Percentiles rank a stretch among this genome's conserved stretches.
Conservation (phyloP, 2,329 filamentous ascomycete species). For the Aspergillus fumigatus region DNA sequence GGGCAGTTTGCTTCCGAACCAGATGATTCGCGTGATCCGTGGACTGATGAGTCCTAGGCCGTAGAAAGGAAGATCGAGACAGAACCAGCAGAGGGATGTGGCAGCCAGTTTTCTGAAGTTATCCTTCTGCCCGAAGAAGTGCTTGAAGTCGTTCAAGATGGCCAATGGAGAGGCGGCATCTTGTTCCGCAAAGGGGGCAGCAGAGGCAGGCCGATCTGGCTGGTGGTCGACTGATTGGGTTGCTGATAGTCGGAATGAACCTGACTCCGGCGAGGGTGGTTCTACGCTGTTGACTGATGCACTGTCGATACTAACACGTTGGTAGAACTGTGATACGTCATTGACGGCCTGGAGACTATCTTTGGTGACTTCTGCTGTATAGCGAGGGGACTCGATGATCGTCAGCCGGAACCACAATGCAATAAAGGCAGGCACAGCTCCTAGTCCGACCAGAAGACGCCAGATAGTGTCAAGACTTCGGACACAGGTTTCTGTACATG, state of each 20-base stretch:
- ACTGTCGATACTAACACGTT: conserved; percentile 1
- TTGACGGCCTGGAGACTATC: conserved; percentile 12
- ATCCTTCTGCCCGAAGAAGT: conserved; percentile 22
- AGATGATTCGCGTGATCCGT: conserved; percentile 18
- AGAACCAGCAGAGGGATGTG: conserved; percentile 47
- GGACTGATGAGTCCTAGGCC: conserved; percentile 42
- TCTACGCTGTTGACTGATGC: not conserved
- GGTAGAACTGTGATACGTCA: conserved; percentile 13
- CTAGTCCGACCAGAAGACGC: conserved; percentile 60
- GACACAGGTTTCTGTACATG: conserved; percentile 48
- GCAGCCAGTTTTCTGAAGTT: conserved; percentile 27
- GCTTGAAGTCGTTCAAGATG: conserved; percentile 16
- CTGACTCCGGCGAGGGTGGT: not conserved
- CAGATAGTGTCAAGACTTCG: conserved; percentile 53
- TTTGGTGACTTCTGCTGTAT: conserved; percentile 53
- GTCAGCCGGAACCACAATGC: conserved; percentile 61
- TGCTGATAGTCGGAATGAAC: not conserved
- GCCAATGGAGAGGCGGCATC: not conserved
- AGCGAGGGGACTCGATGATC: conserved; percentile 59
- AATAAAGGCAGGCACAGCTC: conserved; percentile 57
- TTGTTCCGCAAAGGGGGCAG: not conserved
- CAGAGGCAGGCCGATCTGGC: not conserved
- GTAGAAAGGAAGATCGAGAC: conserved; percentile 49
- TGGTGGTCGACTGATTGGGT: conserved; percentile 1
- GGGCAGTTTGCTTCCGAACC: conserved; percentile 15